Evolutionary conservation across 164 flowering plant species (phyloP), one percentile per base, ranked within the genome.

Genomic region (Berberis thunbergii): DNA sequence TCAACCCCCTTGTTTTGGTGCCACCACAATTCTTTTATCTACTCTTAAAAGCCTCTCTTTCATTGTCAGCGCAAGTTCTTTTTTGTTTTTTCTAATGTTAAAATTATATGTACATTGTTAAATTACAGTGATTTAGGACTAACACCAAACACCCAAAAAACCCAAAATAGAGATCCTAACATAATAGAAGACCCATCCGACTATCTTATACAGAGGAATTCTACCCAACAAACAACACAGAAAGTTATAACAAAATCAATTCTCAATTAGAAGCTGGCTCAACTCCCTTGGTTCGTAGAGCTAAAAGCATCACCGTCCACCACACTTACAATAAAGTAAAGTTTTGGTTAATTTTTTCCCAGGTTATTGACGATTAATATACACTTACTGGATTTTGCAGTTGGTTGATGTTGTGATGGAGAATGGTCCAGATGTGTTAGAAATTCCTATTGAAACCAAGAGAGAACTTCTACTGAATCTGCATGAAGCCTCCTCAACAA

Each of bases 401-500:
- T 75, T 93, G 80, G 68, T 76, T 38, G 97, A 93, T 62, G 39
- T 88, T 1, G 74, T 84, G 38, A 62, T 78, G 77, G 96, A 82
- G 67, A 81, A 83, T 73, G 96, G 96, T 41, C 71, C 87, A 4
- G 83, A 88, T 61, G 73, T 76, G 41, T 58, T 88, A 57, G 81
- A 74, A 48, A 69, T 86, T 63, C 84, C 96, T 3, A 67, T 74
- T 75, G 98, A 86, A 66, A 62, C 78, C 55, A 90, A 86, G 77
- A 84, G 81, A 70, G 91, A 84, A n/a, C 70, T 93, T 49, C 56
- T 93, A 69, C 64, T 81, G 68, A 86, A 83, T 75, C 70, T 93
- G 60, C 80, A 82, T 59, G 92, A 93, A 68, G 85, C 88, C 67
- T 67, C 70, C 55, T 78, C 90, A 8, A 49, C 84, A 12, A 60